Base-by-base conservation (phyloP, 2,329 filamentous ascomycete species). In the Colletotrichum magnum region DNA sequence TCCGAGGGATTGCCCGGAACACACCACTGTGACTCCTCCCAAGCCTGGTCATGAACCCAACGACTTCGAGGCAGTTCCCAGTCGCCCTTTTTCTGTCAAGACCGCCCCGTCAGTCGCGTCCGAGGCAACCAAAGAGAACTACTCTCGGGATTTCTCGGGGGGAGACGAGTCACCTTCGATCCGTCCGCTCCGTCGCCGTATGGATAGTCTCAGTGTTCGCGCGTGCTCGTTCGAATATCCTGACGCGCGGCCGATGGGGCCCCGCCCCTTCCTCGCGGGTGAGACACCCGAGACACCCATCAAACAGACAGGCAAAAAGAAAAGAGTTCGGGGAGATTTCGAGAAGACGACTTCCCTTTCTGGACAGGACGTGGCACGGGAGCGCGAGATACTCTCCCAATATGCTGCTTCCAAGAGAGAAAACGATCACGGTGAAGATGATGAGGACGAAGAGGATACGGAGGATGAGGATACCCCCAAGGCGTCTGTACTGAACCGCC, bases 261-360 rank as follows among this genome's bases (percentile, higher is more conserved):
- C 63, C 57, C 67, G 58, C 45, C 45, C 52, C 12, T 58, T 57
- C 36, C 16, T 26, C 41, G 21, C 47, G 18, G 61, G 48, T 10
- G 24, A 24, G 24, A 58, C 52, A 7, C 28, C 15, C 12, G 28
- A 53, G 16, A 65, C 68, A 5, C 68, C 64, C 12, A 58, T 58
- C 10, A 65, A 58, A 43, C 32, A 43, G 18, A 16, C 10, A 6
- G 13, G 5, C 9, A 28, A 39, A 24, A 43, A 28, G 5, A 72
- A 72, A 41, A 53, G 70, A 39, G 52, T 6, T 26, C 69, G 60
- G 15, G 39, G 52, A n/a, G 64, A 65, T 18, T 63, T 63, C 21
- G 64, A 71, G 26, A 64, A 60, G 6, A 71, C 69, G 6, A 57
- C 24, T 3, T 65, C 64, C n/a, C 54, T 72, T 32, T 62, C 64